Evolutionary conservation across 768 basidiomycete species (phyloP).

Genomic region (Leucocoprinus leucothites): DNA sequence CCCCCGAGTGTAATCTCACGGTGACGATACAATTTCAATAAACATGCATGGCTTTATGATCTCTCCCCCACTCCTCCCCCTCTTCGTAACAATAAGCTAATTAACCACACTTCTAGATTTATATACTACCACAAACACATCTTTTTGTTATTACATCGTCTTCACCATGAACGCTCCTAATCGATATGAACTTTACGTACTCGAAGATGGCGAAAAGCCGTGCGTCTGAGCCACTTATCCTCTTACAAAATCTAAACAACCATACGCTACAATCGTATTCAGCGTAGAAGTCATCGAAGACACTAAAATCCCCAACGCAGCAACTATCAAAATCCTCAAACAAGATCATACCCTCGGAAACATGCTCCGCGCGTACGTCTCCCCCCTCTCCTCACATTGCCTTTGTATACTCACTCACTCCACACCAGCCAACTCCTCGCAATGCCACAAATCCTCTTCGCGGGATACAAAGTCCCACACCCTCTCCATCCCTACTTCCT

Average conservation of each 20-base stretch:
- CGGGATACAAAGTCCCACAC: slow-evolving; percentile 97
- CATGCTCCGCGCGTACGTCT: slow-evolving; percentile 84
- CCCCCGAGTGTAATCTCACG: slow-evolving; percentile 10
- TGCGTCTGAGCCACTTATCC: slow-evolving; percentile 44
- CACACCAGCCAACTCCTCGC: slow-evolving; percentile 77
- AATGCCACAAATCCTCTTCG: slow-evolving; percentile 87
- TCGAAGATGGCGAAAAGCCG: slow-evolving; percentile 93
- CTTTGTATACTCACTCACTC: not conserved
- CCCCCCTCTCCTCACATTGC: not conserved
- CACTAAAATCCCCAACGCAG: slow-evolving; percentile 96
- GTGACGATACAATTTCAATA: slow-evolving; percentile 6
- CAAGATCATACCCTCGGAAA: slow-evolving; percentile 97
- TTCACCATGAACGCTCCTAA: slow-evolving; percentile 87
- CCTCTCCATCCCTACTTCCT: slow-evolving; percentile 93
- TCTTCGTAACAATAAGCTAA: slow-evolving; percentile 10
- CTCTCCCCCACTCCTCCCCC: not conserved
- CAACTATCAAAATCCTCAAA: slow-evolving; percentile 90
- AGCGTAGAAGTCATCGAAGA: slow-evolving; percentile 93
- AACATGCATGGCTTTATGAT: slow-evolving; percentile 11
- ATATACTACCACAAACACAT: no score
- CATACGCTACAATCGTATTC: slow-evolving; percentile 6
- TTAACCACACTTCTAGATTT: no score
- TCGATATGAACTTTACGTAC: slow-evolving; percentile 85
- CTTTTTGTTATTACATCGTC: no score
- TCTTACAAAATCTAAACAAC: slow-evolving; percentile 10